Evolutionary conservation across 495 filamentous ascomycete genomes (phyloP).

Genomic region (Lophiotrema nucula): DNA sequence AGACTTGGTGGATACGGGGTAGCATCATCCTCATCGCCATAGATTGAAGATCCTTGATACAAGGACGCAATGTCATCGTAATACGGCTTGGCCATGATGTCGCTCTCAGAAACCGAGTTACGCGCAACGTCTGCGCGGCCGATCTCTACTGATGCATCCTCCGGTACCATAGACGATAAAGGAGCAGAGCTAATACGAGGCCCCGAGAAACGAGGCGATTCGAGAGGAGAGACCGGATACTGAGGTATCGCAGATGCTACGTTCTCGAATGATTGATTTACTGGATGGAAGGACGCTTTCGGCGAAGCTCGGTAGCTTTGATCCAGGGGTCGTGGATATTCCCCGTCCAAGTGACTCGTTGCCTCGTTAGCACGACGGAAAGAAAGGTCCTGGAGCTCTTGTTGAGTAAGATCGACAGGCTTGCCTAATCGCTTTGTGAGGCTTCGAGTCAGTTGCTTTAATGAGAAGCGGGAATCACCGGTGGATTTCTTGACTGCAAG

Average conservation of each 20-base stretch:
- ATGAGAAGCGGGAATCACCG: conserved; percentile 14
- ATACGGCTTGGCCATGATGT: neutral
- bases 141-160: conserved; percentile 5
- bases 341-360: neutral
- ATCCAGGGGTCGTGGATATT: conserved; percentile 10
- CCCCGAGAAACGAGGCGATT: neutral
- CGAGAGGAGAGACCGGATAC: too few species aligned
- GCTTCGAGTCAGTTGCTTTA: conserved; percentile 9
- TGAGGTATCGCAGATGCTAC: too few species aligned
- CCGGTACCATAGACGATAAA: conserved; percentile 15
- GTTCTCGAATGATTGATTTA: too few species aligned
- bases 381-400: conserved; percentile 8
- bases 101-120: conserved; percentile 11
- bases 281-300: neutral
- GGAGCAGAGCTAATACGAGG: neutral
- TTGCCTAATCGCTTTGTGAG: conserved; percentile 11
- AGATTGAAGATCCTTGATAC: conserved; percentile 24
- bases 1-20: conserved; percentile 13
- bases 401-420: neutral
- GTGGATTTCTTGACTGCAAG: neutral
- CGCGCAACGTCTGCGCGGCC: conserved; percentile 5
- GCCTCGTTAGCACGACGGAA: neutral
- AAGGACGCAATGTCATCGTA: conserved; percentile 27
- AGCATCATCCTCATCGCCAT: conserved; percentile 10
- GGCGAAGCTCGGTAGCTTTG: conserved; percentile 2